phyloP scores from a whole-genome alignment of 2,329 filamentous ascomycete genomes.

The Amauroascus verrucosus region DNA sequence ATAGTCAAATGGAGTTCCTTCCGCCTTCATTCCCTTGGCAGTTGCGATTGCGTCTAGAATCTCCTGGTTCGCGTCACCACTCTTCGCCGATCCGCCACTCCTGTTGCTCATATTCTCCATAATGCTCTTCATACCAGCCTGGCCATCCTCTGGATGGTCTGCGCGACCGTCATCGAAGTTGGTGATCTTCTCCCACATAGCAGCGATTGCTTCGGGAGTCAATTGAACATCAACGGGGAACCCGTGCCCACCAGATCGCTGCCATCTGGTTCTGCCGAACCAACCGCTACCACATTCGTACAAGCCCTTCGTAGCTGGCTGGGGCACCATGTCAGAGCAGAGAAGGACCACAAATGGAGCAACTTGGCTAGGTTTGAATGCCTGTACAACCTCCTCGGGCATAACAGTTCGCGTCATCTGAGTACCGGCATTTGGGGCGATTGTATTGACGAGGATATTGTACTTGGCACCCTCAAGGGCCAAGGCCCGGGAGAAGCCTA shows the following conservation, averaged over 20 bases:
- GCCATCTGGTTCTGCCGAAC: slow-evolving; percentile 87
- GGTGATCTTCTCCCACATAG: slow-evolving; percentile 66
- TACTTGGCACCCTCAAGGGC: slow-evolving; percentile 91
- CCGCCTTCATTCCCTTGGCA: slow-evolving; percentile 59
- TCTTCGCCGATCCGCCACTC: slow-evolving; percentile 43
- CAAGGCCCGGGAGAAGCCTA: slow-evolving; percentile 87
- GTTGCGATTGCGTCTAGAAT: slow-evolving; percentile 65
- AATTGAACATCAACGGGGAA: slow-evolving; percentile 81
- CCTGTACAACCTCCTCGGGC: slow-evolving; percentile 95
- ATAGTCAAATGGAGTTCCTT: slow-evolving; percentile 70
- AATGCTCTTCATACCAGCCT: slow-evolving; percentile 67
- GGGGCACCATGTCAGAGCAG: slow-evolving; percentile 74
- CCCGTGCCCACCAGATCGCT: slow-evolving; percentile 75
- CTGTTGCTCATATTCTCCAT: slow-evolving; percentile 80
- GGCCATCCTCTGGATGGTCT: slow-evolving; percentile 71
- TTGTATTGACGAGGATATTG: slow-evolving; percentile 97
- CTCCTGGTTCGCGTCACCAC: slow-evolving; percentile 44
- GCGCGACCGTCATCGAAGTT: slow-evolving; percentile 81
- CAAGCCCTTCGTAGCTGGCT: slow-evolving; percentile 70
- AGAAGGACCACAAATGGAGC: slow-evolving; percentile 84
- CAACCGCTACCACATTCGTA: slow-evolving; percentile 95
- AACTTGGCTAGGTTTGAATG: slow-evolving; percentile 98
- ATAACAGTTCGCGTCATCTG: slow-evolving; percentile 89
- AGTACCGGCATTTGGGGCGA: slow-evolving; percentile 93
- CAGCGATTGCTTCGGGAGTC: slow-evolving; percentile 72